Evolutionary conservation across 2,329 filamentous ascomycete genomes (phyloP), one percentile per base, ranked within the genome.

Genomic region (Phialemoniopsis sp.): DNA sequence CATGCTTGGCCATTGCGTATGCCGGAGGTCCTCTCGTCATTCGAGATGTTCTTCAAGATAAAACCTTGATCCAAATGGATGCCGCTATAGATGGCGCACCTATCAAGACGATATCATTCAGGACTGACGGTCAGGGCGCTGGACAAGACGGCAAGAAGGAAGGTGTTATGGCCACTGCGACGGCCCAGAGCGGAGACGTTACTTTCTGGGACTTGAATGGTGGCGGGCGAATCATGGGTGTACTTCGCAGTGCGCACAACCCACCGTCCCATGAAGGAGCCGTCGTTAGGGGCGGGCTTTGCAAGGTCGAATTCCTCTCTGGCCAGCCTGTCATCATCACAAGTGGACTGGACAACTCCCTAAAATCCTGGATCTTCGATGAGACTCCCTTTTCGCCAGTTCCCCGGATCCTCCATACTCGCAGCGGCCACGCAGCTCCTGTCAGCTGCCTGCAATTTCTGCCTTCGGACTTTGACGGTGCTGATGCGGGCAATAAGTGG

Each of bases 311-410:
- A 53, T 98, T 98, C 53, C 71, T 98, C 10, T 70, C 83, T 13
- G 91, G 90, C 1, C 94, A 98, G 58, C 86, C 89, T 5, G 85
- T 97, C 3, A 77, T 98, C 32, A 72, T 97, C 19, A 95, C 89
- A 9, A 93, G 89, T 47, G 94, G 93, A 5, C 73, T 87, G 35
- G 93, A 98, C 60, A 98, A 98, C 63, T 88, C 90, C 9, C 68
- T 98, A 43, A 94, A 91, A 59, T 90, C 89, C 5, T 96, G 91
- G 91, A 93, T 97, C 45, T 95, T 96, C 52, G 91, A 97, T 54
- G 85, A 94, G 59, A 84, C 83, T 0, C 90, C 91, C 0, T 95
- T 95, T 58, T 93, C 87, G 0, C 82, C 90, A 0, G 75, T 90
- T 10, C 93, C 93, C 3, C 80, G 91, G 14, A 85, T 89, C 18